A percentile compares a stretch with the other conserved stretches of the same genome.
phyloP scores from a whole-genome alignment of 306 rosid species.

The Comarum palustre region DNA sequence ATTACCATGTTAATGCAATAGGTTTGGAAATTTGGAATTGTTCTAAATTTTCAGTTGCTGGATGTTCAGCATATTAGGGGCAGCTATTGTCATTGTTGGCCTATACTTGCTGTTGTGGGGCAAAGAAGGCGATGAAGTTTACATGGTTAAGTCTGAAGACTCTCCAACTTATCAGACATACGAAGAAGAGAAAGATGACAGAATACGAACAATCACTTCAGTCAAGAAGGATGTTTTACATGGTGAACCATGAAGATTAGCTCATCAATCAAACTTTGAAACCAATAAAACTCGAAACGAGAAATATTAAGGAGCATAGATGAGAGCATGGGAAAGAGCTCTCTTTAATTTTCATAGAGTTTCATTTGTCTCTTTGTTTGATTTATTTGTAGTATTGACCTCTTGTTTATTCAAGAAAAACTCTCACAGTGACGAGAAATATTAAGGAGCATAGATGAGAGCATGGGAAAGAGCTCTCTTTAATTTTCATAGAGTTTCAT shows the following conservation, averaged over 20 bases:
- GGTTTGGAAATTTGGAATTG: too few relatives aligned
- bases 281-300: not conserved
- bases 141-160: conserved; percentile 30
- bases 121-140: conserved; percentile 52
- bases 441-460: too few relatives aligned
- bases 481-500: not conserved
- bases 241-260: conserved; percentile 20
- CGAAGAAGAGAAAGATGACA: conserved; percentile 5
- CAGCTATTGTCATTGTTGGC: conserved; percentile 56
- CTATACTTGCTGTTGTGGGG: conserved; percentile 78
- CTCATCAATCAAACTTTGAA: not conserved
- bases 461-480: too few relatives aligned
- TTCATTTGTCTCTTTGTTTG: not conserved
- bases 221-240: conserved; percentile 2
- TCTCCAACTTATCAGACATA: conserved; percentile 17
- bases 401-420: not conserved
- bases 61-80: conserved; percentile 66
- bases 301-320: not conserved
- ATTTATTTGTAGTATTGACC: not conserved
- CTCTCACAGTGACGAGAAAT: too few relatives aligned
- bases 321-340: not conserved
- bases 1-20: conserved; percentile 1
- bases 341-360: not conserved
- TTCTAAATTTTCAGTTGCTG: not conserved
- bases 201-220: not conserved